These are phyloP conservation scores for Trametes sanguinea DNA, from an alignment of 768 basidiomycete genomes.

Conservation along the genomic window DNA sequence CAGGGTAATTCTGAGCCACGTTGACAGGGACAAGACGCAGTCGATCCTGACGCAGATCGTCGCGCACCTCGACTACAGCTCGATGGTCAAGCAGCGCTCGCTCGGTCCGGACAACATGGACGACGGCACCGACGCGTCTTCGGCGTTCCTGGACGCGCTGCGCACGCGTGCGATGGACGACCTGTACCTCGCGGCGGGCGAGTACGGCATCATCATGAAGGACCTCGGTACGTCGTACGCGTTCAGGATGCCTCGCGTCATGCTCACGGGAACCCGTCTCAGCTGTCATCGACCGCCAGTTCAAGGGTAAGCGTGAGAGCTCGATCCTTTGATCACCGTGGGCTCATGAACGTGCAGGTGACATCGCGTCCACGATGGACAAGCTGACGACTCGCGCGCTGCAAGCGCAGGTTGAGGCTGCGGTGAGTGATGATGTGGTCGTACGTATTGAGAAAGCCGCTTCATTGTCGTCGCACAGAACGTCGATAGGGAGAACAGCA, in stretches of 20 bases:
- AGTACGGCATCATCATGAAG: slow-evolving; percentile 82
- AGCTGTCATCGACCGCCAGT: slow-evolving; percentile 87
- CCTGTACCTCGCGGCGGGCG: slow-evolving; percentile 75
- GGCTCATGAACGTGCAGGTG: slow-evolving; percentile 38
- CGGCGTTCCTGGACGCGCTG: slow-evolving; percentile 81
- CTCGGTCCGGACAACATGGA: slow-evolving; percentile 75
- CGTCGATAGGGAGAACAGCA: slow-evolving; percentile 84
- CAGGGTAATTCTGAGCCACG: neutral
- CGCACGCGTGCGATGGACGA: slow-evolving; percentile 86
- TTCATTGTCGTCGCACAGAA: slow-evolving; percentile 53
- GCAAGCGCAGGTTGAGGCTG: slow-evolving; percentile 86
- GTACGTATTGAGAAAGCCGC: too few relatives aligned
- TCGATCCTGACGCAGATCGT: slow-evolving; percentile 87
- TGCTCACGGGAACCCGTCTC: neutral
- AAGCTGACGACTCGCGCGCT: slow-evolving; percentile 81
- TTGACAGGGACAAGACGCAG: slow-evolving; percentile 71
- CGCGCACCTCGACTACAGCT: slow-evolving; percentile 64
- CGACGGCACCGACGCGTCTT: slow-evolving; percentile 66
- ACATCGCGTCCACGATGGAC: slow-evolving; percentile 84
- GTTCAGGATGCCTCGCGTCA: too few relatives aligned
- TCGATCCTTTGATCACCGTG: neutral
- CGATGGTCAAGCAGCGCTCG: slow-evolving; percentile 79
- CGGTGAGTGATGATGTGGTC: slow-evolving; percentile 44
- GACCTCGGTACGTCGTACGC: slow-evolving; percentile 57
- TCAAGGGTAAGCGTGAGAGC: slow-evolving; percentile 55